Conservation (phyloP, 2,329 filamentous ascomycete genomes). For the Xylariaceae sp. region DNA sequence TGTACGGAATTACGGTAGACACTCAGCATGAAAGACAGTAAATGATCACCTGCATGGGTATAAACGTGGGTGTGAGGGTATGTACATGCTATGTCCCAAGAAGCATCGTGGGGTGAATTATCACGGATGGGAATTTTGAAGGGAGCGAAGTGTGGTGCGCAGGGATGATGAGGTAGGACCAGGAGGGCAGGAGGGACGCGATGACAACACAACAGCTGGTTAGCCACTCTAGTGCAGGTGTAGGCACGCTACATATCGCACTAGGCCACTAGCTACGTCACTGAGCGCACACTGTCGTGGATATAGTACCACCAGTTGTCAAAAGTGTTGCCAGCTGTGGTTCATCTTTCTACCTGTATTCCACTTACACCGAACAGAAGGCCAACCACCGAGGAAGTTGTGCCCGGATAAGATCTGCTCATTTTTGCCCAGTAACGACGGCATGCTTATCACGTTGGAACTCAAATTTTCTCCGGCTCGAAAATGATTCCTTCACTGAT, state of each 20-base stretch:
- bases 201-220: not conserved
- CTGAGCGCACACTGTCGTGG: not conserved
- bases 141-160: not conserved
- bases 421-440: too few species aligned
- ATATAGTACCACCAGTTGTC: not conserved
- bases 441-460: too few species aligned
- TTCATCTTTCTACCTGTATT: too few species aligned
- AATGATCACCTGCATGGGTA: not conserved
- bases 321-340: too few species aligned
- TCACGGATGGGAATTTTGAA: not conserved
- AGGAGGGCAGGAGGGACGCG: not conserved
- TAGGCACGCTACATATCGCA: too few species aligned
- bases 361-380: too few species aligned
- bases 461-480: too few species aligned
- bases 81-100: not conserved
- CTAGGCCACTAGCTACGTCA: not conserved
- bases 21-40: slow-evolving; percentile 1
- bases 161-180: not conserved
- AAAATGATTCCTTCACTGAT: too few species aligned
- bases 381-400: too few species aligned
- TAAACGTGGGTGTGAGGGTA: not conserved
- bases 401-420: too few species aligned
- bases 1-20: not conserved
- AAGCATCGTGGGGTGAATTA: not conserved
- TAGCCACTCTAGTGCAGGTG: not conserved